These are phyloP conservation scores for Quercus robur DNA, from an alignment of 306 rosid genomes.

Conservation along the genomic window DNA sequence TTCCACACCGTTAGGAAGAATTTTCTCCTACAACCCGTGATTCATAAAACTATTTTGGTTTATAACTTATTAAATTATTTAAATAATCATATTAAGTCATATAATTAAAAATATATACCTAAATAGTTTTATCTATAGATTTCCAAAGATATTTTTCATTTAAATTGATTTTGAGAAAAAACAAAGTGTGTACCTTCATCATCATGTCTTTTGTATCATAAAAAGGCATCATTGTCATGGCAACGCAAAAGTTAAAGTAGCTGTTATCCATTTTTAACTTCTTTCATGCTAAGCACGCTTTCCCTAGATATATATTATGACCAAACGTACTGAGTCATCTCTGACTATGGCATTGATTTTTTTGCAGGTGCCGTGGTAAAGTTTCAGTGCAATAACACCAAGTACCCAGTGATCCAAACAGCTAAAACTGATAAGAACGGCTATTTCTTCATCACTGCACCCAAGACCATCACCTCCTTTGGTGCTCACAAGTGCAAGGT, in stretches of 20 bases:
- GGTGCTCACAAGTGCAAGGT: constrained; percentile 69
- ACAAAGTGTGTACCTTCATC: no score
- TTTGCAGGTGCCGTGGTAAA: constrained; percentile 63
- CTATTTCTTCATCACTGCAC: constrained; percentile 61
- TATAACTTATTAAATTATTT: no score
- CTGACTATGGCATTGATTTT: neutral
- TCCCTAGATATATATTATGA: neutral
- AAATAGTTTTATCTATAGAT: no score
- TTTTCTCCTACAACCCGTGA: no score
- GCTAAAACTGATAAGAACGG: constrained; percentile 68
- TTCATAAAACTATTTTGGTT: no score
- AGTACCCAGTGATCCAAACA: constrained; percentile 26
- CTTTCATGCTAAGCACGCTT: neutral
- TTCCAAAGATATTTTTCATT: no score
- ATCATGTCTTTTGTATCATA: neutral
- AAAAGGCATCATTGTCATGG: neutral
- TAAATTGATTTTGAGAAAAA: no score
- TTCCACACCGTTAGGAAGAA: no score
- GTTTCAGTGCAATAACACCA: constrained; percentile 70
- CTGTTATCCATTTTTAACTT: neutral
- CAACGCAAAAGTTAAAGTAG: neutral
- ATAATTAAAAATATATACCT: no score
- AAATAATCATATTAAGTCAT: no score
- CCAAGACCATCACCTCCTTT: constrained; percentile 58
- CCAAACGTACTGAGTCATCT: no score